A percentile compares a stretch with the other conserved stretches of the same genome.
Evolutionary conservation across 2,329 filamentous ascomycete genomes (phyloP).

Genomic region (Pseudogymnoascus sp.): DNA sequence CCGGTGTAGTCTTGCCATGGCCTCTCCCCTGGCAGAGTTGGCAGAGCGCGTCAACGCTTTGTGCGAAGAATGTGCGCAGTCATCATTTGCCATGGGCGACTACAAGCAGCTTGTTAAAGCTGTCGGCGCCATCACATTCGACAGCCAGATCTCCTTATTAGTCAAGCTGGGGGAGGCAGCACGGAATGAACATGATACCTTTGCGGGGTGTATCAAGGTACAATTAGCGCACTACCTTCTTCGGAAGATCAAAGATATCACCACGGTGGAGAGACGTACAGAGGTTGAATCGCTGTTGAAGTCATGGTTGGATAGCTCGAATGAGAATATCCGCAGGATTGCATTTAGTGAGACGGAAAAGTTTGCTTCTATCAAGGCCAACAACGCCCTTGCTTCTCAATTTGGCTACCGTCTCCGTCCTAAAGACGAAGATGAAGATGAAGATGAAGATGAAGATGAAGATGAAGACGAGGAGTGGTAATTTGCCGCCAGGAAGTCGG

Average conservation of each 20-base stretch:
- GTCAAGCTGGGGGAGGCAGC: background rate
- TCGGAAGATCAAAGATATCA: background rate
- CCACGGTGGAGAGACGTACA: background rate
- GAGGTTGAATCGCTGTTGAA: background rate
- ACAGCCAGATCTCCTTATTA: background rate
- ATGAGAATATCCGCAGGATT: conserved; percentile 1
- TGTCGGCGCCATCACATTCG: background rate
- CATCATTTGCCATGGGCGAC: background rate
- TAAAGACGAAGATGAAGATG: background rate
- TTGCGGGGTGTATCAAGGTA: background rate
- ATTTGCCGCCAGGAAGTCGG: background rate
- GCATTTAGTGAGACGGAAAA: background rate
- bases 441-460: background rate
- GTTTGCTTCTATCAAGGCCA: background rate
- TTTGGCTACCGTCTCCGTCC: background rate
- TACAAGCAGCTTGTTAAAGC: background rate
- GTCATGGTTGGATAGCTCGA: background rate
- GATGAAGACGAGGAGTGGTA: background rate
- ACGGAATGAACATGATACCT: background rate
- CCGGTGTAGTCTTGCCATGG: background rate
- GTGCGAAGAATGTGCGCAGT: background rate
- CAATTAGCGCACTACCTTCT: background rate
- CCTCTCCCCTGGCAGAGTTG: background rate
- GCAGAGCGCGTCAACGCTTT: background rate
- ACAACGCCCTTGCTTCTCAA: background rate